A percentile compares a stretch with the other conserved stretches of the same genome.
These are phyloP conservation scores for Pythium rhizo-oryzae DNA, from an alignment of 352 stramenopile genomes.

Conservation along the genomic window DNA sequence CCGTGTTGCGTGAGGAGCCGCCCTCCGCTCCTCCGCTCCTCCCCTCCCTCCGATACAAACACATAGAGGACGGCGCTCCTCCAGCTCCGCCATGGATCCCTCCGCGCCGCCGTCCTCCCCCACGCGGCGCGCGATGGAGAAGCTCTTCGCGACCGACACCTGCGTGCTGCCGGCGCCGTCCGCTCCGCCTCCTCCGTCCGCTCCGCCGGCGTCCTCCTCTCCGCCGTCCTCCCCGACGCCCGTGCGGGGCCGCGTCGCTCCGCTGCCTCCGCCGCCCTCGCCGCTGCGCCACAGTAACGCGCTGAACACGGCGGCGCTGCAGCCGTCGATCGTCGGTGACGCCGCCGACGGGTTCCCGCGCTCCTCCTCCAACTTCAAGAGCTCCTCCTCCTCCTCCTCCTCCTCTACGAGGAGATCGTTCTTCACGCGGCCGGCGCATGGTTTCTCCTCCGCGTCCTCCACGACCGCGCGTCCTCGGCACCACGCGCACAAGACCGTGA, in stretches of 20 bases:
- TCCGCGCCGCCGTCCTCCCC: not conserved
- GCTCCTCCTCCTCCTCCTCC: conserved; percentile 3
- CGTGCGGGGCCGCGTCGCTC: not conserved
- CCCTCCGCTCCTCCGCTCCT: not conserved
- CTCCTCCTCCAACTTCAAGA: not conserved
- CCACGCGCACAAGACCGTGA: conserved; percentile 49
- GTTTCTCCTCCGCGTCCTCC: not conserved
- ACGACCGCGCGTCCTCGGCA: not conserved
- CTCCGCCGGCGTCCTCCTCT: conserved; percentile 1
- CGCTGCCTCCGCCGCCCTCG: conserved; percentile 7
- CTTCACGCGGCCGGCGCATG: not conserved
- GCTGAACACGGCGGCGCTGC: conserved; percentile 17
- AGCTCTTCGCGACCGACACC: conserved; percentile 13
- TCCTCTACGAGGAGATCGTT: not conserved
- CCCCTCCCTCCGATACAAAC: not conserved
- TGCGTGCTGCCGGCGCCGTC: conserved; percentile 11
- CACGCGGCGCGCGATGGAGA: conserved; percentile 4
- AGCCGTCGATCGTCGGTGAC: conserved; percentile 21
- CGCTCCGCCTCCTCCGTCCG: not conserved
- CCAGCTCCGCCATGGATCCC: not conserved
- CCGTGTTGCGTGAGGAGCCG: not conserved
- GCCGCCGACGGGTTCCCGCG: conserved; percentile 14
- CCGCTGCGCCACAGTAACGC: conserved; percentile 21
- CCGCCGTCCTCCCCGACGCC: not conserved
- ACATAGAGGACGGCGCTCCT: not conserved